phyloP scores from a whole-genome alignment of 1,284 basidiomycete genomes.

The Leccinum fallax region DNA sequence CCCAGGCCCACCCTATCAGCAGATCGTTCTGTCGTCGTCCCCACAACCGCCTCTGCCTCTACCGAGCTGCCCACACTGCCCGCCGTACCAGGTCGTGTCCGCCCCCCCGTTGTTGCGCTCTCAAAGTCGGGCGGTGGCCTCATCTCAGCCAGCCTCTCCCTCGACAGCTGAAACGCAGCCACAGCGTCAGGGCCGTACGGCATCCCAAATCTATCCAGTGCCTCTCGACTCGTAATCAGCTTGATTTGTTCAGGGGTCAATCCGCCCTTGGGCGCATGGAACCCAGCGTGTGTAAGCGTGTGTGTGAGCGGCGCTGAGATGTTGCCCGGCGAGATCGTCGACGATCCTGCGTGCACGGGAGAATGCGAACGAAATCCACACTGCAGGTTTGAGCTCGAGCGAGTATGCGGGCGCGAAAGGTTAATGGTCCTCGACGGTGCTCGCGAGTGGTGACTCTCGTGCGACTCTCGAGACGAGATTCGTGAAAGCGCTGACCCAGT shows the following conservation, averaged over 20 bases:
- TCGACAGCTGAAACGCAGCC: constrained; percentile 40
- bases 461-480: constrained; percentile 28
- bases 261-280: constrained; percentile 50
- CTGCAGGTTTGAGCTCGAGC: constrained; percentile 37
- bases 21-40: background rate
- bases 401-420: constrained; percentile 29
- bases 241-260: constrained; percentile 53
- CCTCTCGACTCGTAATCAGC: constrained; percentile 49
- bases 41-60: background rate
- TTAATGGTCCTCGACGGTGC: constrained; percentile 15
- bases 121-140: constrained; percentile 39
- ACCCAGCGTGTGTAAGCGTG: constrained; percentile 50
- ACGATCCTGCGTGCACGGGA: constrained; percentile 39
- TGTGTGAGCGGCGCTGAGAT: constrained; percentile 55
- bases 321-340: constrained; percentile 45
- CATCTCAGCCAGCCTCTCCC: constrained; percentile 32
- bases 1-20: background rate
- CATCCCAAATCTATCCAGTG: constrained; percentile 49
- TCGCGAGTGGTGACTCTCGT: constrained; percentile 27
- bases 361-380: constrained; percentile 21
- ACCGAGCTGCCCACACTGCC: background rate
- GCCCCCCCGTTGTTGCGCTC: constrained; percentile 6
- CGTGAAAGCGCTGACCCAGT: constrained; percentile 24
- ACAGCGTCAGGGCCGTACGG: constrained; percentile 54
- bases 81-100: background rate